phyloP scores from a whole-genome alignment of 129 eudicot genomes.

The Tanacetum coccineum region DNA sequence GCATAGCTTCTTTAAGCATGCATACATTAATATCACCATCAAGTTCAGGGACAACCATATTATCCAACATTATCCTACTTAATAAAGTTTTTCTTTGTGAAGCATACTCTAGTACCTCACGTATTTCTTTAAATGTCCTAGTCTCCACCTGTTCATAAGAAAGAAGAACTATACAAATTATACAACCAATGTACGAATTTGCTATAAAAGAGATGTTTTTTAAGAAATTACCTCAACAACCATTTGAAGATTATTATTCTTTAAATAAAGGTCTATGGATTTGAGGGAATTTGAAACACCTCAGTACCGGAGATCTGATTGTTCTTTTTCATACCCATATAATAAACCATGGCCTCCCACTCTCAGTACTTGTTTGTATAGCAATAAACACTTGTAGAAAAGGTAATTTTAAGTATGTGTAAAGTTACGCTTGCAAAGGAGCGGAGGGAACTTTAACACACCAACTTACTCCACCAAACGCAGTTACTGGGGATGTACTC shows the following conservation, averaged over 20 bases:
- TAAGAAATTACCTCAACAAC: conserved; percentile 69
- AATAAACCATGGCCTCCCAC: conserved; percentile 97
- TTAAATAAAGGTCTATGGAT: conserved; percentile 74
- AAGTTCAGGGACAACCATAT: conserved; percentile 85
- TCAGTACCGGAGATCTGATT: conserved; percentile 83
- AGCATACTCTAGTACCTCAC: conserved; percentile 71
- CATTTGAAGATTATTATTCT: conserved; percentile 75
- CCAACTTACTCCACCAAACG: conserved; percentile 99
- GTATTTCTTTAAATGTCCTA: conserved; percentile 83
- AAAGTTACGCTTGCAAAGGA: conserved; percentile 6
- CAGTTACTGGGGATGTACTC: conserved; percentile 94
- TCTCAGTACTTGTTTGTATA: conserved; percentile 56
- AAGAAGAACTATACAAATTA: background rate
- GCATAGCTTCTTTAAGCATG: conserved; percentile 88
- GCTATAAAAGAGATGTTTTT: background rate
- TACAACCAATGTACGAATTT: no score
- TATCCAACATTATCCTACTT: conserved; percentile 91
- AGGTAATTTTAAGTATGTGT: background rate
- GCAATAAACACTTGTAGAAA: conserved; percentile 5
- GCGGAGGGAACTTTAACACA: conserved; percentile 63
- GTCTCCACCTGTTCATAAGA: conserved; percentile 65
- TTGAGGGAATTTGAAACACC: conserved; percentile 79
- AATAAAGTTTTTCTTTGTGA: conserved; percentile 49
- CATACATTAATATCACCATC: conserved; percentile 80
- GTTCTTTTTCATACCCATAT: conserved; percentile 96